These are phyloP conservation scores for Rhizophora mangle DNA, from an alignment of 345 rosid species.

Conservation along the genomic window DNA sequence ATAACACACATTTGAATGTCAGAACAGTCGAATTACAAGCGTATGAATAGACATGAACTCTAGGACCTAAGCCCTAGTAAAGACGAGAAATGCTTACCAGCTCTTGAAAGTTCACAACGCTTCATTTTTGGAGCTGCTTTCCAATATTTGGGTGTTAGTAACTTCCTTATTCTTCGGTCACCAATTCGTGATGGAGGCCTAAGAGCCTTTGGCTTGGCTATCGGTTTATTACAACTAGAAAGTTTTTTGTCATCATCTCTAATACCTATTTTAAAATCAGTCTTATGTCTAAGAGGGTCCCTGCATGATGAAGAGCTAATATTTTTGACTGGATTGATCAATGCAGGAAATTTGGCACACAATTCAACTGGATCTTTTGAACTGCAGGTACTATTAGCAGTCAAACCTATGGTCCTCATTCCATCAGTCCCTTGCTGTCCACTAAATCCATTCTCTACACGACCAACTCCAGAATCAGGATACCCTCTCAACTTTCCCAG, in stretches of 20 bases:
- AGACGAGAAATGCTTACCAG: constrained; percentile 46
- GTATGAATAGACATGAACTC: neutral
- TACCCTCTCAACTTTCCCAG: constrained; percentile 25
- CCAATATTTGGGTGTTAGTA: constrained; percentile 59
- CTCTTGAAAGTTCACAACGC: constrained; percentile 50
- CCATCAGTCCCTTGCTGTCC: constrained; percentile 24
- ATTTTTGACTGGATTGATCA: constrained; percentile 34
- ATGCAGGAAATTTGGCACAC: constrained; percentile 31
- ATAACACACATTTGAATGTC: constrained; percentile 11
- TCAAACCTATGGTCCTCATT: constrained; percentile 36
- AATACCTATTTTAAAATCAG: constrained; percentile 47
- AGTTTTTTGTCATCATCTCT: constrained; percentile 73
- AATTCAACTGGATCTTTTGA: constrained; percentile 39
- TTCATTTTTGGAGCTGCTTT: constrained; percentile 56
- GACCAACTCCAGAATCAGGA: constrained; percentile 32
- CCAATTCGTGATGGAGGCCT: constrained; percentile 61
- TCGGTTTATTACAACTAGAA: constrained; percentile 52
- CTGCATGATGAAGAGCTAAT: constrained; percentile 32
- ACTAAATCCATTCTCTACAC: constrained; percentile 27
- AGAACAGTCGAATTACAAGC: constrained; percentile 1
- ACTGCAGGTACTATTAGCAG: constrained; percentile 17
- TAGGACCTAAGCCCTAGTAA: neutral
- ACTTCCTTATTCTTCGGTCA: constrained; percentile 58
- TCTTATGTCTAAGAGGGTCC: constrained; percentile 43
- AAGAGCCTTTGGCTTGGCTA: constrained; percentile 44